Percentiles rank a stretch among this genome's conserved stretches.
These are phyloP conservation scores for Juglanconis juglandina DNA, from an alignment of 2,329 filamentous ascomycete genomes.

Conservation along the genomic window DNA sequence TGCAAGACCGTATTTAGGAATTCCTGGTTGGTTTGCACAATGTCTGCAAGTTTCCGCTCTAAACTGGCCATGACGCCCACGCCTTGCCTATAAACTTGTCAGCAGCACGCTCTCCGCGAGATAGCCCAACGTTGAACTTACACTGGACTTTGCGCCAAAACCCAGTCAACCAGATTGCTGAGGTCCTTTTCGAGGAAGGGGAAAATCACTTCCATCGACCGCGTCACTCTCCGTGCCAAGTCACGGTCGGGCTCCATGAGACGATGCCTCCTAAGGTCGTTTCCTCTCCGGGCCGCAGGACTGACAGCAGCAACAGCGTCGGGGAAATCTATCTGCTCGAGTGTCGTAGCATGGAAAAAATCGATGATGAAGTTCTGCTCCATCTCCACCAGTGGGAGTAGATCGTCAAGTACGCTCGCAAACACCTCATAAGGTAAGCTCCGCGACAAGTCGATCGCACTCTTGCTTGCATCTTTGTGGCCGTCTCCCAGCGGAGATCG, in stretches of 20 bases:
- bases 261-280: constrained; percentile 69
- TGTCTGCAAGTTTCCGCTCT: constrained; percentile 72
- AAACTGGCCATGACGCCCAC: constrained; percentile 80
- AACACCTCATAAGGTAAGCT: constrained; percentile 80
- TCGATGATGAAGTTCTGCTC: constrained; percentile 98
- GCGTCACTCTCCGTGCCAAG: constrained; percentile 78
- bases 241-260: constrained; percentile 86
- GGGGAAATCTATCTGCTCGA: constrained; percentile 76
- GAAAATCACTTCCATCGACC: constrained; percentile 86
- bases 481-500: constrained; percentile 66
- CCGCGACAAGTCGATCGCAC: constrained; percentile 41
- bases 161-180: constrained; percentile 79
- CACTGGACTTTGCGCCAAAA: constrained; percentile 74
- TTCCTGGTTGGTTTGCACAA: constrained; percentile 90
- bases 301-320: constrained; percentile 67
- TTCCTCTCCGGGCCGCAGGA: constrained; percentile 66
- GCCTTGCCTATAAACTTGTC: constrained; percentile 62
- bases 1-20: constrained; percentile 76
- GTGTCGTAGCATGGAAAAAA: constrained; percentile 90
- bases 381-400: constrained; percentile 78
- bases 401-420: constrained; percentile 72
- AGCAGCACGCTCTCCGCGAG: not conserved
- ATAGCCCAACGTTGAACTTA: constrained; percentile 47
- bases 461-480: constrained; percentile 49
- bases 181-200: constrained; percentile 76